Evolutionary conservation across 148 eudicot species (phyloP), one percentile per base, ranked within the genome.

Genomic region (Cornus florida): DNA sequence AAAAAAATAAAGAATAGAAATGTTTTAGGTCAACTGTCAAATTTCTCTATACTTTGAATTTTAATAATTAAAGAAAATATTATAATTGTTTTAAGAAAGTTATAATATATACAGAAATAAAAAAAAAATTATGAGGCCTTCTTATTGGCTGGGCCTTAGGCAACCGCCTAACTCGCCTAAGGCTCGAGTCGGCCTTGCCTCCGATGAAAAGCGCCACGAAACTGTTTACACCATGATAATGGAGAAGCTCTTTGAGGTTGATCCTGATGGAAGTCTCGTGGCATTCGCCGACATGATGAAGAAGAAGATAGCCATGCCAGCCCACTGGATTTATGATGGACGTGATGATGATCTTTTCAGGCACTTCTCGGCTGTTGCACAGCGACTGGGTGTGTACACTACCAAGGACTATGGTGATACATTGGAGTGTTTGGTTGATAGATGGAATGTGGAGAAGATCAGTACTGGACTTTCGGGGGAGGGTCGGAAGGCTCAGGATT

Each of bases 341-440:
- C 14, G 11, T 2, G 73, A 70, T 2, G 28, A 28, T 28, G 28
- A 28, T 28, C 1, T 91, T 7, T 89, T 91, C 46, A 87, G 86
- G 1, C 88, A 91, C 71, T 91, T 82, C 77, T 85, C 92, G 0
- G 82, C 94, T 31, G 91, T 89, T 70, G 94, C 94, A 50, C 87
- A 86, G 75, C 75, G 90, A 56, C 87, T 91, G 11, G 91, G 87
- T 35, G 91, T 89, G 12, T 91, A 91, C 84, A 85, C 90, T 9
- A 86, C 89, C 11, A 84, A 66, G 67, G 89, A 90, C 81, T 88
- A 90, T 73, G 91, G 90, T 0, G 91, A 90, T 74, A 86, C 89
- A 5, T 67, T 91, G 74, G 87, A 91, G 81, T 87, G 80, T 53
- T 73, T 91, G 73, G 90, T 91, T 1, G 85, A 84, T 1, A 80